A percentile compares a stretch with the other conserved stretches of the same genome.
These are phyloP conservation scores for Pythium aristosporum DNA, from an alignment of 352 stramenopile genomes.

Conservation along the genomic window DNA sequence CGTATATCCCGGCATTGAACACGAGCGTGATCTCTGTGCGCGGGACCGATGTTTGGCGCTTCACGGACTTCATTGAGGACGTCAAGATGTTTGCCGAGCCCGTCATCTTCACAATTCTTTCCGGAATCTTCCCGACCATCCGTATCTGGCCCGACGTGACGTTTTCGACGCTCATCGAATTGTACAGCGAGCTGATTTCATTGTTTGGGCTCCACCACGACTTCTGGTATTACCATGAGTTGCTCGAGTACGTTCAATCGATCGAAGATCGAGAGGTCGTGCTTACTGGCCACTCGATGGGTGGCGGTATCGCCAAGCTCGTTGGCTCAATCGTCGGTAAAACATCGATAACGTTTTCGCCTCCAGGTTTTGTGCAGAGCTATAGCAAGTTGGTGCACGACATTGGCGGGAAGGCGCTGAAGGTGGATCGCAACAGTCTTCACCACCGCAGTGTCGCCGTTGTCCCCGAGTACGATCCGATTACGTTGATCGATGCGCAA, in stretches of 20 bases:
- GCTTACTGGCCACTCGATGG: slow-evolving; percentile 88
- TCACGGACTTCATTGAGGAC: slow-evolving; percentile 90
- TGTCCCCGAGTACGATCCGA: slow-evolving; percentile 87
- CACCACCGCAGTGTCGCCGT: slow-evolving; percentile 86
- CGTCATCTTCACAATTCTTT: slow-evolving; percentile 88
- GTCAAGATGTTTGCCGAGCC: slow-evolving; percentile 92
- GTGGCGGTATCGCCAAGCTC: slow-evolving; percentile 80
- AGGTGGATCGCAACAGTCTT: slow-evolving; percentile 70
- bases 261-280: slow-evolving; percentile 81
- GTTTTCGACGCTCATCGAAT: slow-evolving; percentile 82
- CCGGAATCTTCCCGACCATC: slow-evolving; percentile 88
- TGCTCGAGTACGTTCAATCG: slow-evolving; percentile 80
- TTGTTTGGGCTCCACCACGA: slow-evolving; percentile 88
- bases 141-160: slow-evolving; percentile 90
- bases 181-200: slow-evolving; percentile 85
- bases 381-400: slow-evolving; percentile 88
- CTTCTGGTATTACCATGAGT: slow-evolving; percentile 86
- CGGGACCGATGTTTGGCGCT: slow-evolving; percentile 88
- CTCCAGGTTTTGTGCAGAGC: slow-evolving; percentile 83
- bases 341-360: slow-evolving; percentile 84
- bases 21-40: slow-evolving; percentile 86
- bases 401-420: slow-evolving; percentile 66
- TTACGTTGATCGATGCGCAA: slow-evolving; percentile 88
- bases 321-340: slow-evolving; percentile 77
- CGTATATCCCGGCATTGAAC: slow-evolving; percentile 73